Base-by-base conservation (phyloP, 306 rosid genomes). In the Lupinus albus region DNA sequence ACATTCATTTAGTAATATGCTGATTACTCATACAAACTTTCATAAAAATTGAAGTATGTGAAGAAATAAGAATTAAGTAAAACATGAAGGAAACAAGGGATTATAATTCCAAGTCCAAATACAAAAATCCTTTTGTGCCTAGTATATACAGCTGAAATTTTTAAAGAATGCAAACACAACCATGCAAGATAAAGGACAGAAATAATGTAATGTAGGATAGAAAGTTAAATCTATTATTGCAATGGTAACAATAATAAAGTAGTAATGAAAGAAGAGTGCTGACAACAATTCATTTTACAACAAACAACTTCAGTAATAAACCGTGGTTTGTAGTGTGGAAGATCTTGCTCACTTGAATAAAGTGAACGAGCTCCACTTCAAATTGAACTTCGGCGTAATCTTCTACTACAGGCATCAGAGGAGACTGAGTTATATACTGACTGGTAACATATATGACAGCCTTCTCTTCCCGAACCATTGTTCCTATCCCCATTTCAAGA, bases 401-500 rank as follows among this genome's bases (percentile, higher is more conserved):
- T 73, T 90, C 96, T 32, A 73, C 68, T 53, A 64, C 72, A 38
- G 89, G 82, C 67, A 94, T 79, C 75, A 88, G 70, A 54, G 95
- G 82, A 62, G 97, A 94, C 73, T 80, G 71, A 54, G 92, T 85
- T 73, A 94, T 71, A 81, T 86, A 90, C 77, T 84, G 89, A 47
- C 88, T 75, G 44, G 79, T 79, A 28, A 88, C 96, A 65, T 77
- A 94, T 78, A 88, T 80, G 48, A 85, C 83, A 51, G 96, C 97
- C 78, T 86, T 93, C 84, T 94, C 99, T 78, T 81, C 82, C 71
- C 92, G 80, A 51, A 88, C 58, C 99, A 90, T 94, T 16, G 95
- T 81, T 72, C 96, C 99, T 38, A 94, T 88, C 45, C 89, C 99
- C 96, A 90, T 86, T 81, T 94, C 97, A 76, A 94, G 96, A 73